These are phyloP conservation scores for Tetracladium marchalianum DNA, from an alignment of 495 filamentous ascomycete genomes.

Conservation along the genomic window DNA sequence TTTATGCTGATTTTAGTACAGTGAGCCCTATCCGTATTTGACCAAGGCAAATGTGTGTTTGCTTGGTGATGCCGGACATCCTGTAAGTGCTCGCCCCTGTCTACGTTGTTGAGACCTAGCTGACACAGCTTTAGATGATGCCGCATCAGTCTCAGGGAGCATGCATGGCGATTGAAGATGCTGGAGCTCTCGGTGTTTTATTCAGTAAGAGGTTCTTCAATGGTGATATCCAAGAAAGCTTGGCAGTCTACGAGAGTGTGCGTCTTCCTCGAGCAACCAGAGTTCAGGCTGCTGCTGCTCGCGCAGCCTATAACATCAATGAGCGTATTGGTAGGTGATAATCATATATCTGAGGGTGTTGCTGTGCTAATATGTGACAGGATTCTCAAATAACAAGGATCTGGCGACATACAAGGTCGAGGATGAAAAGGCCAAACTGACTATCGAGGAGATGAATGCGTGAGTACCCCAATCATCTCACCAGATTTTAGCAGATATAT, in stretches of 20 bases:
- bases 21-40: conserved; percentile 31
- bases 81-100: conserved; percentile 12
- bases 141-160: conserved; percentile 38
- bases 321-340: conserved; percentile 11
- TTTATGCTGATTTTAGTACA: too few relatives aligned
- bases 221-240: conserved; percentile 28
- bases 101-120: too few relatives aligned
- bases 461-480: background rate
- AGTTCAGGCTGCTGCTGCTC: conserved; percentile 27
- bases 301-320: conserved; percentile 16
- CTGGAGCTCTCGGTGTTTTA: conserved; percentile 33
- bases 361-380: conserved; percentile 2
- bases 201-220: conserved; percentile 34
- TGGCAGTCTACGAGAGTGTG: conserved; percentile 34
- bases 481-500: background rate
- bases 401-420: conserved; percentile 35
- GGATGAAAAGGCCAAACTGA: conserved; percentile 37
- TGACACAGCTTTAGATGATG: conserved; percentile 31
- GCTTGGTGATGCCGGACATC: conserved; percentile 60
- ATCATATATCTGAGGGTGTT: too few relatives aligned
- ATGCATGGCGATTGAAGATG: conserved; percentile 32
- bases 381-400: conserved; percentile 36
- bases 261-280: conserved; percentile 29
- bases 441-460: conserved; percentile 42
- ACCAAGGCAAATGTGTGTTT: conserved; percentile 39